Conservation (phyloP, 306 rosid genomes). For the Glycine latifolia region DNA sequence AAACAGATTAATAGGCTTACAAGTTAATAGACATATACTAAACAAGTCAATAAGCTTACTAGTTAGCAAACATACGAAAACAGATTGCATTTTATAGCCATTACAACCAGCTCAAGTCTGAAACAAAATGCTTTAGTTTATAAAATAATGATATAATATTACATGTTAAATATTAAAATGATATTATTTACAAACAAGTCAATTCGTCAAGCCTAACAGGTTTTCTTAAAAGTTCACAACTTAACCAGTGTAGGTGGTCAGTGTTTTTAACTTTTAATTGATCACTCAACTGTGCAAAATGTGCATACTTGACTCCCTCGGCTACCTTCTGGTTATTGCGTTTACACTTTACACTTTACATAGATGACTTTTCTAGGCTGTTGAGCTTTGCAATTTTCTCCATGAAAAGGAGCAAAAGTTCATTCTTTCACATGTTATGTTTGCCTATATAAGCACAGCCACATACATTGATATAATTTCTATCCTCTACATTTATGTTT, state of each 20-base stretch:
- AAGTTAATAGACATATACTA: background rate
- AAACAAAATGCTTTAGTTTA: too few relatives aligned
- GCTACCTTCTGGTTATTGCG: conserved; percentile 3
- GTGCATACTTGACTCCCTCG: background rate
- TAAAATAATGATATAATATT: too few relatives aligned
- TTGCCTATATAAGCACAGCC: conserved; percentile 3
- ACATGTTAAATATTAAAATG: too few relatives aligned
- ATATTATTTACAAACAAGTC: too few relatives aligned
- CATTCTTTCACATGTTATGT: conserved; percentile 6
- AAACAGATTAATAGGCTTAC: background rate
- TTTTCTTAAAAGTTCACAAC: too few relatives aligned
- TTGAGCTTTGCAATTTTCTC: background rate
- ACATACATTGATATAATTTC: conserved; percentile 22
- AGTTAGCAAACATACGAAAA: too few relatives aligned
- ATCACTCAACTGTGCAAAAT: background rate
- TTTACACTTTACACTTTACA: background rate
- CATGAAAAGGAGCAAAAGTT: background rate
- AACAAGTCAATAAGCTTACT: background rate
- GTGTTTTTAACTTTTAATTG: background rate
- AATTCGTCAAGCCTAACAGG: too few relatives aligned
- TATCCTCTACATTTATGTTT: background rate
- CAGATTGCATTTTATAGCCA: too few relatives aligned
- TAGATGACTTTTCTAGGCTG: background rate
- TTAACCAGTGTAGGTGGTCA: background rate
- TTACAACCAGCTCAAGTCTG: too few relatives aligned